Conservation (phyloP, 179 eudicot genomes). For the Heliamphora ciliata region DNA sequence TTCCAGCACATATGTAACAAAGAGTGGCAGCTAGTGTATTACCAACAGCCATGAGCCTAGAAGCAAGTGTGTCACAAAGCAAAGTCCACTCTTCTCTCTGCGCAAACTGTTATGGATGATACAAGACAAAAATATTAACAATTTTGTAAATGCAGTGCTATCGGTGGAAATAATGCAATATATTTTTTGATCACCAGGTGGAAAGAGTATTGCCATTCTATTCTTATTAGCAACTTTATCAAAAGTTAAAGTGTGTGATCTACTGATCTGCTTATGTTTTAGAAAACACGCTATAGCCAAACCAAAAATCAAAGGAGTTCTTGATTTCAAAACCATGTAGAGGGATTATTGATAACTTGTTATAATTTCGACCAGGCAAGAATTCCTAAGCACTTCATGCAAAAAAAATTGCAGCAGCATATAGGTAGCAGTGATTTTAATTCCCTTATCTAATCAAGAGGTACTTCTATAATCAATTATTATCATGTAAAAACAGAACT, state of each 20-base stretch:
- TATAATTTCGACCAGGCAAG: not conserved
- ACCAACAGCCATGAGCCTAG: conserved; percentile 67
- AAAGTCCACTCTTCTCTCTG: conserved; percentile 83
- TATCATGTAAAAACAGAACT: not conserved
- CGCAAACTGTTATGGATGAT: conserved; percentile 60
- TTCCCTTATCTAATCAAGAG: not conserved
- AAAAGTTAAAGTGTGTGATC: not conserved
- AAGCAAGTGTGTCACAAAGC: conserved; percentile 80
- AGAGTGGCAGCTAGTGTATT: conserved; percentile 84
- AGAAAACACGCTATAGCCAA: not conserved
- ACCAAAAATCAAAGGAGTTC: not conserved
- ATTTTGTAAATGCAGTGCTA: not conserved
- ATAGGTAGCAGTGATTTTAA: not conserved
- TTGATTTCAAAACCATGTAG: not conserved
- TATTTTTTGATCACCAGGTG: too few relatives aligned
- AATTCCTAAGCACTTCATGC: conserved; percentile 1
- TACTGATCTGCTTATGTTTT: not conserved
- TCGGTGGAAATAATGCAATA: not conserved
- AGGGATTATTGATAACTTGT: not conserved
- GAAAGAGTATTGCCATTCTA: not conserved
- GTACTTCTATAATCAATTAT: not conserved
- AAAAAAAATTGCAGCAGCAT: not conserved
- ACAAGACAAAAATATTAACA: conserved; percentile 17
- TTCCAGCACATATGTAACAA: conserved; percentile 95
- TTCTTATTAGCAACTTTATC: not conserved